phyloP scores from a whole-genome alignment of 202 grass and related monocot genomes.

The Zoysia matrella region DNA sequence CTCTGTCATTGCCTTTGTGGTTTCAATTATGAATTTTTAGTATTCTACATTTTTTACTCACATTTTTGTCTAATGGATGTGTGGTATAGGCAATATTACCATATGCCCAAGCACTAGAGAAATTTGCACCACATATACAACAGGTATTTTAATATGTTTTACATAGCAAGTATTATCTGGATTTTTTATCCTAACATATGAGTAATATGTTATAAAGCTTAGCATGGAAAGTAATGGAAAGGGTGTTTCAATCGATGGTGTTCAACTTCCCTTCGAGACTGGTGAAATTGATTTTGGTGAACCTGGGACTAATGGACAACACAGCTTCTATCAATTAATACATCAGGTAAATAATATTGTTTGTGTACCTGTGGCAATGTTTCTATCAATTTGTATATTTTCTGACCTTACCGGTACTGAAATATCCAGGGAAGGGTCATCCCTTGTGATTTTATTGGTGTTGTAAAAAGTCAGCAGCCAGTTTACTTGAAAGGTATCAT shows the following conservation, averaged over 20 bases:
- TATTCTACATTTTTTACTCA: constrained; percentile 15
- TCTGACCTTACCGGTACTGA: constrained; percentile 27
- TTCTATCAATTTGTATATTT: constrained; percentile 21
- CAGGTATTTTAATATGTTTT: constrained; percentile 69
- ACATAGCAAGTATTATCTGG: constrained; percentile 4
- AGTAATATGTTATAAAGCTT: constrained; percentile 65
- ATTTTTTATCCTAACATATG: constrained; percentile 24
- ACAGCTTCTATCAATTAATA: constrained; percentile 99
- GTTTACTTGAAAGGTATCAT: constrained; percentile 90
- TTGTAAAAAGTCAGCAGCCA: constrained; percentile 90
- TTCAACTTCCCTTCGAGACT: constrained; percentile 66
- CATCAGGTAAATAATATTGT: constrained; percentile 75
- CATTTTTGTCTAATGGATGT: constrained; percentile 11
- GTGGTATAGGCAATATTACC: constrained; percentile 87
- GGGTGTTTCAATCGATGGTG: constrained; percentile 90
- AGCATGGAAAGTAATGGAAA: constrained; percentile 99
- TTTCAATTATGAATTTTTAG: constrained; percentile 27
- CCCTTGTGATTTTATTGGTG: constrained; percentile 95
- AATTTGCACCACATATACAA: constrained; percentile 95
- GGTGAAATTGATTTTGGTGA: constrained; percentile 99
- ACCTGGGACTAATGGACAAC: constrained; percentile 98
- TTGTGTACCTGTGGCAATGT: neutral
- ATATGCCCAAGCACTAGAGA: constrained; percentile 95
- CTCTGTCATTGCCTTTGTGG: neutral
- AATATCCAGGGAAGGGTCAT: constrained; percentile 88